phyloP scores from a whole-genome alignment of 306 rosid genomes.

The Lathyrus aphaca region DNA sequence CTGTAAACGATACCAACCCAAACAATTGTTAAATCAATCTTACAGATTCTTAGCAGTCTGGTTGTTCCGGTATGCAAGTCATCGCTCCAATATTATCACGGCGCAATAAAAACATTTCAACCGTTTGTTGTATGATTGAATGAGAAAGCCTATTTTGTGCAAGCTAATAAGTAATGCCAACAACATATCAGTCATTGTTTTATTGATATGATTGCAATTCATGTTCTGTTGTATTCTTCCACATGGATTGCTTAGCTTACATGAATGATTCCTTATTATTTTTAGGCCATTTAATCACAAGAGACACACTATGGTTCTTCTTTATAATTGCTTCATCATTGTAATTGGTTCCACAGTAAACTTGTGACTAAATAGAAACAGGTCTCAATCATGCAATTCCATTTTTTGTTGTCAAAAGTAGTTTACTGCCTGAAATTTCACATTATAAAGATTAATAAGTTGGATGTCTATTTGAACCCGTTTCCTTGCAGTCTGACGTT shows the following conservation, averaged over 20 bases:
- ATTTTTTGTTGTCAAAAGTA: too few species aligned
- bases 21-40: conserved; percentile 13
- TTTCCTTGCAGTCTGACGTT: too few species aligned
- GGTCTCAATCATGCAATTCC: too few species aligned
- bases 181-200: conserved; percentile 5
- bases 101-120: conserved; percentile 26
- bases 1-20: conserved; percentile 19
- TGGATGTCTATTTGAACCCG: too few species aligned
- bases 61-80: conserved; percentile 15
- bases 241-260: neutral
- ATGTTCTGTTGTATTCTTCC: conserved; percentile 15
- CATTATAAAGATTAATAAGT: too few species aligned
- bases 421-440: too few species aligned
- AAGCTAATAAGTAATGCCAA: neutral
- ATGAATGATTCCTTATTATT: too few species aligned
- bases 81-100: conserved; percentile 6
- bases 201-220: conserved; percentile 25
- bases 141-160: conserved; percentile 28
- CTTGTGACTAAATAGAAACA: too few species aligned
- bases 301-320: too few species aligned
- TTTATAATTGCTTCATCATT: too few species aligned
- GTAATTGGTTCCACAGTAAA: too few species aligned
- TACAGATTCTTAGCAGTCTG: neutral
- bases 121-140: conserved; percentile 14
- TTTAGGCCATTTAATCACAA: too few species aligned